Conservation (phyloP, 768 basidiomycete species). For the Lactarius vividus region DNA sequence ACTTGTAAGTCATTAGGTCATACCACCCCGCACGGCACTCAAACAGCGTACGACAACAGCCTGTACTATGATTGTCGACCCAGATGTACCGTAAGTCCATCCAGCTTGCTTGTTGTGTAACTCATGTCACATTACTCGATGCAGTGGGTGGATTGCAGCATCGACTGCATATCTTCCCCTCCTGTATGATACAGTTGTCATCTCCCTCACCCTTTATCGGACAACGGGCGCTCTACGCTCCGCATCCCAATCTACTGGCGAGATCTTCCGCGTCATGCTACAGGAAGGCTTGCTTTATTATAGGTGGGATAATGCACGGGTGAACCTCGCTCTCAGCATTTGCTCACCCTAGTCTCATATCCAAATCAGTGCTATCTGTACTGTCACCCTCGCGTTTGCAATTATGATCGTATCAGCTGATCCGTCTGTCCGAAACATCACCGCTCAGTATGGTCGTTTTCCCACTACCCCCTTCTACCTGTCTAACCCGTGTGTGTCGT, state of each 20-base stretch:
- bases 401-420: conserved; percentile 38
- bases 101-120: neutral
- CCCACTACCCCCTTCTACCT: neutral
- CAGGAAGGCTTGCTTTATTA: conserved; percentile 20
- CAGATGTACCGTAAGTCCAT: conserved; percentile 29
- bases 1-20: conserved; percentile 10
- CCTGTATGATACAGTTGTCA: conserved; percentile 39
- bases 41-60: conserved; percentile 30
- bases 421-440: conserved; percentile 37
- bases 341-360: neutral
- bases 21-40: neutral
- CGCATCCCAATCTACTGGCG: neutral
- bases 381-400: conserved; percentile 39
- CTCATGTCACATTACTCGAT: neutral
- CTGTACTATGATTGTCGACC: conserved; percentile 42
- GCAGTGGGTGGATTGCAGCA: conserved; percentile 33
- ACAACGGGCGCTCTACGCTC: conserved; percentile 26
- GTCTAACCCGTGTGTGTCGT: neutral
- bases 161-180: conserved; percentile 44
- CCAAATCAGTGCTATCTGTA: conserved; percentile 37
- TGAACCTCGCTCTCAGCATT: neutral
- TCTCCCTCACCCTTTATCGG: conserved; percentile 36
- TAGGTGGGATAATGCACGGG: conserved; percentile 1
- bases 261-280: conserved; percentile 18
- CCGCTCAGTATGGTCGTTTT: conserved; percentile 33